Percentiles rank a stretch among this genome's conserved stretches.
phyloP scores from a whole-genome alignment of 192 early-diverging fungal species.

The Coemansia sp. region DNA sequence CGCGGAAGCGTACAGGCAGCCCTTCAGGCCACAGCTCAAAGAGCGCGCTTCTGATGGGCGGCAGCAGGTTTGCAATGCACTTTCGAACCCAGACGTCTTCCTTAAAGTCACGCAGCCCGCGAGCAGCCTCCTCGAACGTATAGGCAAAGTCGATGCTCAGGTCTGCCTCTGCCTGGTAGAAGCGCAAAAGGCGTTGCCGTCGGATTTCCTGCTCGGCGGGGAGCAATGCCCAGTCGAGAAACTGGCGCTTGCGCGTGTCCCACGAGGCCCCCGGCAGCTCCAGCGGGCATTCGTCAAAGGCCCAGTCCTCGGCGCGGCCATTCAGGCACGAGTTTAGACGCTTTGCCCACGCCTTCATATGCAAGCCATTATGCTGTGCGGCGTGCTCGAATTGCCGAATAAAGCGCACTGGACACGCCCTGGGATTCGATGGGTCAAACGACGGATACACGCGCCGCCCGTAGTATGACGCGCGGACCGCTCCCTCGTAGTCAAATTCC shows the following conservation, averaged over 20 bases:
- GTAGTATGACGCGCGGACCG: constrained; percentile 27
- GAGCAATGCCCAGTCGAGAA: constrained; percentile 46
- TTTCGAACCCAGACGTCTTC: constrained; percentile 49
- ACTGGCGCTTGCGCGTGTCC: constrained; percentile 40
- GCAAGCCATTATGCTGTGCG: constrained; percentile 43
- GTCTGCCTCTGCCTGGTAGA: constrained; percentile 40
- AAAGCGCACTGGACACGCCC: constrained; percentile 34
- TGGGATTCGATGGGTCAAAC: constrained; percentile 30
- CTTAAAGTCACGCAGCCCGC: constrained; percentile 39
- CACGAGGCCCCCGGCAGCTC: constrained; percentile 24
- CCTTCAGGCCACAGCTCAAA: constrained; percentile 46
- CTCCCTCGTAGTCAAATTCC: constrained; percentile 31
- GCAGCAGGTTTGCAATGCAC: constrained; percentile 40
- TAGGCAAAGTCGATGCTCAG: constrained; percentile 49
- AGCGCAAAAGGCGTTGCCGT: constrained; percentile 37
- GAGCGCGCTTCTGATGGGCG: constrained; percentile 32
- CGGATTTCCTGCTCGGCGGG: constrained; percentile 47
- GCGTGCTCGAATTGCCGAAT: constrained; percentile 43
- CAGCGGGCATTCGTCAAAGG: constrained; percentile 42
- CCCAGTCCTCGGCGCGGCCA: constrained; percentile 44
- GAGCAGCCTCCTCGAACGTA: constrained; percentile 41
- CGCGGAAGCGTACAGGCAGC: constrained; percentile 41
- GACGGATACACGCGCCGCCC: constrained; percentile 39
- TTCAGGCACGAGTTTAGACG: constrained; percentile 39
- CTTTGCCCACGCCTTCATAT: constrained; percentile 37